Conservation (phyloP, 305 asterid genomes). For the Petunia hybrid region DNA sequence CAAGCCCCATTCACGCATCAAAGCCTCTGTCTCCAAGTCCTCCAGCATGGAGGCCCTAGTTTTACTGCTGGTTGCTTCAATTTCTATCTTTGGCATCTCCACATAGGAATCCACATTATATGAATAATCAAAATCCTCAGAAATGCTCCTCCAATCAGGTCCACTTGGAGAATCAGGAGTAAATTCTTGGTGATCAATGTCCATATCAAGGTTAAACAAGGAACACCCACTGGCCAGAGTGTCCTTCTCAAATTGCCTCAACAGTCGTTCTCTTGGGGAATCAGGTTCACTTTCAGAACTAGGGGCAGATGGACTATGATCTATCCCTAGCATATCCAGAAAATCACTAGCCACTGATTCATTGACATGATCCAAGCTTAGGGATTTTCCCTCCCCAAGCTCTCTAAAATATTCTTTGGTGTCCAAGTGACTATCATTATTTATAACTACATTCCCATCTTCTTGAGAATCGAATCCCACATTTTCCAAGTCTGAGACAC, state of each 20-base stretch:
- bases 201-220: constrained; percentile 57
- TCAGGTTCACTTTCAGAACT: constrained; percentile 95
- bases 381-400: constrained; percentile 60
- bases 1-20: constrained; percentile 90
- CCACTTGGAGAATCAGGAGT: constrained; percentile 37
- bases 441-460: constrained; percentile 51
- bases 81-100: constrained; percentile 52
- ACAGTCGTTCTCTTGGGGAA: constrained; percentile 86
- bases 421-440: constrained; percentile 46
- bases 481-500: constrained; percentile 58
- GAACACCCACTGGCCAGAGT: constrained; percentile 68
- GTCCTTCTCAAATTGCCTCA: constrained; percentile 90
- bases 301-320: constrained; percentile 68
- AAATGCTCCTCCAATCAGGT: constrained; percentile 56
- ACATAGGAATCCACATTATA: constrained; percentile 42
- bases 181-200: constrained; percentile 46
- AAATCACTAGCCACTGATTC: constrained; percentile 81
- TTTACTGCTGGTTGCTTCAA: constrained; percentile 49
- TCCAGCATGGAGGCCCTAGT: constrained; percentile 70
- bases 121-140: constrained; percentile 46
- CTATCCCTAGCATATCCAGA: constrained; percentile 81
- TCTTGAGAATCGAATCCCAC: constrained; percentile 61
- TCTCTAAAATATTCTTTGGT: constrained; percentile 41
- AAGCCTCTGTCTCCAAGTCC: constrained; percentile 88
- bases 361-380: constrained; percentile 61